phyloP scores from a whole-genome alignment of 1,284 basidiomycete species.

The Meripilus lineatus region DNA sequence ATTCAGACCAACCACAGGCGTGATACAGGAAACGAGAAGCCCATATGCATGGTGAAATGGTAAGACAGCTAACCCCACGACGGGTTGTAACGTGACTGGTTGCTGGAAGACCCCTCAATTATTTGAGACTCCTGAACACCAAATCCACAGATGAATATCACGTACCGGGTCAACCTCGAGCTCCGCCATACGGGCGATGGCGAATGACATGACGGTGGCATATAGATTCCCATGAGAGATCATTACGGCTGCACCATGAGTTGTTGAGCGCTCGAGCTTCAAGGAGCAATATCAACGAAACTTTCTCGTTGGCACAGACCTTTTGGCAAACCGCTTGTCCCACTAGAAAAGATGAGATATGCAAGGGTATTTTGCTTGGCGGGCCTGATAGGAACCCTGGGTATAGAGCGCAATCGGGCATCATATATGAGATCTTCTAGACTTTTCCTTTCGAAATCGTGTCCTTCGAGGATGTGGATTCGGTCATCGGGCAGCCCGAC shows the following conservation, averaged over 20 bases:
- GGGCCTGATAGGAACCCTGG: conserved; percentile 38
- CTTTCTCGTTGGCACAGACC: conserved; percentile 32
- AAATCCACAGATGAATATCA: conserved; percentile 19
- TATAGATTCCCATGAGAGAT: conserved; percentile 68
- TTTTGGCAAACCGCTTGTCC: conserved; percentile 73
- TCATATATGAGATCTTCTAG: conserved; percentile 43
- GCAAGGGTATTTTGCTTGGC: conserved; percentile 57
- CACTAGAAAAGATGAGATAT: conserved; percentile 73
- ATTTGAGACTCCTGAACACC: too few species aligned
- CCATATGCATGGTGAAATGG: conserved; percentile 71
- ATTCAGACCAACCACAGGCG: conserved; percentile 35
- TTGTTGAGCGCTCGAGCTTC: background rate
- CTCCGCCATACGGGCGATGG: conserved; percentile 25
- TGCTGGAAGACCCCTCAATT: too few species aligned
- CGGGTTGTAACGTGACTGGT: too few species aligned
- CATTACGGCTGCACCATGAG: conserved; percentile 53
- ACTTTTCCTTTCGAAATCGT: conserved; percentile 24
- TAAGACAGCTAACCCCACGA: conserved; percentile 49
- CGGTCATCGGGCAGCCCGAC: conserved; percentile 44
- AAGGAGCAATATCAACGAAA: background rate
- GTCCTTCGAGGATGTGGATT: conserved; percentile 52
- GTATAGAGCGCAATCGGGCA: conserved; percentile 32
- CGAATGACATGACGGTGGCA: conserved; percentile 40
- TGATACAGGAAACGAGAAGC: conserved; percentile 49
- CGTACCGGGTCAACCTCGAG: conserved; percentile 32